Evolutionary conservation across 306 rosid species (phyloP).

Genomic region (Biancaea sappan): DNA sequence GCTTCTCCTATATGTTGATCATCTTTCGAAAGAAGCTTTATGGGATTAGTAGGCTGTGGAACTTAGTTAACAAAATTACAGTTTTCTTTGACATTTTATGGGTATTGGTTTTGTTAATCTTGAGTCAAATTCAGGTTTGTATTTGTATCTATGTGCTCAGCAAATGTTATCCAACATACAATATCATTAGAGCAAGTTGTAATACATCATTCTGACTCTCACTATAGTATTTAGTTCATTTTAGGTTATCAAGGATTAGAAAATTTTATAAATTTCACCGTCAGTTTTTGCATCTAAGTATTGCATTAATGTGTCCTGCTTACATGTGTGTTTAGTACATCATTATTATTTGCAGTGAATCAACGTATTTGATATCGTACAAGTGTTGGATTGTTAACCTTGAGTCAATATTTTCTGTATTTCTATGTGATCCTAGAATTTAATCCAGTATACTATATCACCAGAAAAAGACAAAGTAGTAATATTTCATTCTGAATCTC

Average conservation of each 20-base stretch:
- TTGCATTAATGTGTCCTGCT: too few relatives aligned
- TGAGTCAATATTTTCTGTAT: neutral
- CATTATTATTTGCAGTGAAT: neutral
- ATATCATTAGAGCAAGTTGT: neutral
- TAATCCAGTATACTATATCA: neutral
- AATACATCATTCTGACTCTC: neutral
- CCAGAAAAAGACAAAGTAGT: neutral
- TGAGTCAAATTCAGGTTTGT: neutral
- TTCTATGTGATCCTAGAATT: neutral
- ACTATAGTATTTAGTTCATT: neutral
- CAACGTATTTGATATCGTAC: neutral
- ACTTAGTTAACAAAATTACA: neutral
- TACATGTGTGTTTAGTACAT: neutral
- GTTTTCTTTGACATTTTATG: neutral
- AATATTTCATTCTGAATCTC: too few relatives aligned
- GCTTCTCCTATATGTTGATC: slow-evolving; percentile 7
- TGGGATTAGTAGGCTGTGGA: neutral
- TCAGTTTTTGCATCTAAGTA: too few relatives aligned
- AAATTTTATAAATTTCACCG: neutral
- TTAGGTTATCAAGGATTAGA: neutral
- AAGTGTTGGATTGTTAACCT: neutral
- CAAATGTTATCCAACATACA: neutral
- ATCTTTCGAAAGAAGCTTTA: slow-evolving; percentile 1
- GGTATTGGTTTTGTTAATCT: neutral
- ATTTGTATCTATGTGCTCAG: neutral